Conservation (phyloP, 1,284 basidiomycete species). For the Cystobasidiaceae sp. region DNA sequence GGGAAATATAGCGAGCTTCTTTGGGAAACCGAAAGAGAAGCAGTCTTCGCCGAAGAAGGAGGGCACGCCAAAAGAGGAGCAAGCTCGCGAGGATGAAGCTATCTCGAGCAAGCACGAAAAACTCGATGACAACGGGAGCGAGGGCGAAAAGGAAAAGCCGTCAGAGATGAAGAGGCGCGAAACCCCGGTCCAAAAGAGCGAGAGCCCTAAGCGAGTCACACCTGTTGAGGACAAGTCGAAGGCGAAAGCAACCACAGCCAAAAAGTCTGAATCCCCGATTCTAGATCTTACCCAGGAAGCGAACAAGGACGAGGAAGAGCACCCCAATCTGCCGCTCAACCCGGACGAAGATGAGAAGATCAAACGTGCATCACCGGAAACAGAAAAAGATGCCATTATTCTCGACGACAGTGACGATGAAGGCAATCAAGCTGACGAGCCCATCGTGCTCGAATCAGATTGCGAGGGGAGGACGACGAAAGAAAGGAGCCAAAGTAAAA, state of each 20-base stretch:
- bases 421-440: neutral
- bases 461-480: too few species aligned
- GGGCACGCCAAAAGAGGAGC: neutral
- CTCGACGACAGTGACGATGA: conserved; percentile 7
- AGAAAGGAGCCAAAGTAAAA: neutral
- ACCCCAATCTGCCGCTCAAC: conserved; percentile 2
- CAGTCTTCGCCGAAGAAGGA: neutral
- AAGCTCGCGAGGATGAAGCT: neutral
- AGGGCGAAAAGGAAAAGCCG: neutral
- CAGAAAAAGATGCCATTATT: conserved; percentile 9
- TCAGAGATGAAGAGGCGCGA: neutral
- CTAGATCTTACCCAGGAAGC: neutral
- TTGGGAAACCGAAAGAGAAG: conserved; percentile 57
- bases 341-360: conserved; percentile 21
- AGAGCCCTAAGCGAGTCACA: too few species aligned
- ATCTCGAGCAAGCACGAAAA: too few species aligned
- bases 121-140: too few species aligned
- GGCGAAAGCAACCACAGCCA: too few species aligned
- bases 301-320: neutral
- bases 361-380: neutral
- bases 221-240: too few species aligned
- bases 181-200: too few species aligned
- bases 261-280: too few species aligned
- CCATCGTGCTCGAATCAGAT: too few species aligned
- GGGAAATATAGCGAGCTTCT: conserved; percentile 85